Conservation (phyloP, 2,329 filamentous ascomycete genomes). For the Aspergillus persii region DNA sequence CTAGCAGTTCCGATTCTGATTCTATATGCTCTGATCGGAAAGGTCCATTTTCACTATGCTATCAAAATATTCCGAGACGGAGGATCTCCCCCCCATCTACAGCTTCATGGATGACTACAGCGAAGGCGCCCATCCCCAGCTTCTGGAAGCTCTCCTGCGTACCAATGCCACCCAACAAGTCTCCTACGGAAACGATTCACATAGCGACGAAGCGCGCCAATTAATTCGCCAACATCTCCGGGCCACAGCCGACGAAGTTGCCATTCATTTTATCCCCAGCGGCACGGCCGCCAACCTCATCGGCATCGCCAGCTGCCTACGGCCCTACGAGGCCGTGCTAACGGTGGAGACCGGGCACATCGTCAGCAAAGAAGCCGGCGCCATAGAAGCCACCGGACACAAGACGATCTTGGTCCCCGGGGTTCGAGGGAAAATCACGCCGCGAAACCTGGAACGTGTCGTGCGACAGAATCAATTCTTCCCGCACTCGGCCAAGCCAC, state of each 20-base stretch:
- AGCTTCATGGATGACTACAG: constrained; percentile 54
- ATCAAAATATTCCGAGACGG: constrained; percentile 5
- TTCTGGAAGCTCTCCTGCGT: constrained; percentile 47
- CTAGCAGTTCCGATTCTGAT: too few species aligned
- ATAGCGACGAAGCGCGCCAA: constrained; percentile 42
- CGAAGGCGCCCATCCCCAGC: constrained; percentile 52
- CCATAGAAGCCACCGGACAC: constrained; percentile 52
- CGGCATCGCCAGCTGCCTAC: constrained; percentile 51
- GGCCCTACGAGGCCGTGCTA: constrained; percentile 53
- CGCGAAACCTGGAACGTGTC: constrained; percentile 41
- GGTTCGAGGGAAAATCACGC: constrained; percentile 49
- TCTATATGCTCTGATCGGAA: background rate
- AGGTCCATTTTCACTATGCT: constrained; percentile 3
- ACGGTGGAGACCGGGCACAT: constrained; percentile 52
- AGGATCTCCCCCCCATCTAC: constrained; percentile 32
- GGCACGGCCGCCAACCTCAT: constrained; percentile 54
- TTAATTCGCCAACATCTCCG: constrained; percentile 39
- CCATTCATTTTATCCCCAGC: constrained; percentile 53
- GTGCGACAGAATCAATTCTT: constrained; percentile 52
- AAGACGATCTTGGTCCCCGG: constrained; percentile 52
- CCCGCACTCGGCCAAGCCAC: constrained; percentile 52
- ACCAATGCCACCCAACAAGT: constrained; percentile 48
- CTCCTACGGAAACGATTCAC: constrained; percentile 50
- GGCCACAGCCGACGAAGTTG: constrained; percentile 39
- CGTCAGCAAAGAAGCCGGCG: constrained; percentile 50